Percentiles rank a stretch among this genome's conserved stretches.
Evolutionary conservation across 345 rosid species (phyloP).

Genomic region (Brassica carinata): DNA sequence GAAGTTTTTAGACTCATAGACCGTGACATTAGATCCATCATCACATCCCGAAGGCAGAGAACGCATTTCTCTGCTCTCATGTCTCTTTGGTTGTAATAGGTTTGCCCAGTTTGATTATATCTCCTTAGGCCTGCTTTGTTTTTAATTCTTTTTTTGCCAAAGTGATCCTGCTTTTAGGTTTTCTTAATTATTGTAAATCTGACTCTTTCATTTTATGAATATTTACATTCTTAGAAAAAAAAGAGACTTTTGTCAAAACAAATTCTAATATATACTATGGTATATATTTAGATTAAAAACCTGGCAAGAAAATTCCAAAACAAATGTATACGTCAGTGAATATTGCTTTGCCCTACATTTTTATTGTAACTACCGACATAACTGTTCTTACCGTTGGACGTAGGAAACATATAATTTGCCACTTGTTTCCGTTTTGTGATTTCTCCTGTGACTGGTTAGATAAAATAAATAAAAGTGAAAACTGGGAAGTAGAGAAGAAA

Average conservation of each 20-base stretch:
- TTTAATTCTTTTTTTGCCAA: too few relatives aligned
- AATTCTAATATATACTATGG: not conserved
- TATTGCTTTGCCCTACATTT: constrained; percentile 31
- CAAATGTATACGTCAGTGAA: constrained; percentile 13
- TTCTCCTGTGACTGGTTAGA: not conserved
- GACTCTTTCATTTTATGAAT: too few relatives aligned
- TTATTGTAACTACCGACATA: constrained; percentile 35
- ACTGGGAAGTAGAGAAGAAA: not conserved
- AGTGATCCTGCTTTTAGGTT: too few relatives aligned
- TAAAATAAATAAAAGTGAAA: not conserved
- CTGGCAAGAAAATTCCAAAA: not conserved
- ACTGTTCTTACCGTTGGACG: constrained; percentile 32
- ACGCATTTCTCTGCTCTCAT: too few relatives aligned
- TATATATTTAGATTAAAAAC: not conserved
- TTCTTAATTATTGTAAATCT: too few relatives aligned
- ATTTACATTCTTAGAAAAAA: too few relatives aligned
- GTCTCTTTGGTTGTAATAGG: too few relatives aligned
- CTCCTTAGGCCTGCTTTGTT: too few relatives aligned
- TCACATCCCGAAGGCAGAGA: too few relatives aligned
- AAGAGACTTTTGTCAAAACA: not conserved
- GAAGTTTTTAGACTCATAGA: too few relatives aligned
- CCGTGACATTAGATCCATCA: too few relatives aligned
- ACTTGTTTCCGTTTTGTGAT: not conserved
- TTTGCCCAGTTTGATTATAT: too few relatives aligned
- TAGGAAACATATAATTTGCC: constrained; percentile 27